Evolutionary conservation across 2,329 filamentous ascomycete species (phyloP).

Genomic region (Apiospora koreana): DNA sequence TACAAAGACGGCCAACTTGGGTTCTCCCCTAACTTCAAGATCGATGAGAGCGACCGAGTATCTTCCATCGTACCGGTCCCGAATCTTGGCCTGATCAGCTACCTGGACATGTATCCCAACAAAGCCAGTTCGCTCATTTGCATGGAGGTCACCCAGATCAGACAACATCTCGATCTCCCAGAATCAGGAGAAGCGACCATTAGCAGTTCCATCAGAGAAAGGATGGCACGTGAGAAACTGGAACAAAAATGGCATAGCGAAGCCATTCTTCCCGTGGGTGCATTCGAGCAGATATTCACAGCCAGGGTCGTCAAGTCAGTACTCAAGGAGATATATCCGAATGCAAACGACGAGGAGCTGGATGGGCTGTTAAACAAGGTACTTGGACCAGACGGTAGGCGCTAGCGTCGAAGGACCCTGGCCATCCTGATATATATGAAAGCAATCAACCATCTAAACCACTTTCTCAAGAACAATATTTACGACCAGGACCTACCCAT

Average conservation of each 20-base stretch:
- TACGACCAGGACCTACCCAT: neutral
- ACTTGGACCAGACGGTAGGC: neutral
- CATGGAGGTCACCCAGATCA: neutral
- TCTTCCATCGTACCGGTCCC: neutral
- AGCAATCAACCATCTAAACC: neutral
- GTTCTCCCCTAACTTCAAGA: neutral
- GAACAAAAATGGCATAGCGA: neutral
- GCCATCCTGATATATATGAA: neutral
- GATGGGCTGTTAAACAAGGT: neutral
- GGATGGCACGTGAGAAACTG: neutral
- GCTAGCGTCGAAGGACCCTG: neutral
- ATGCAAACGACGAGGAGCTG: neutral
- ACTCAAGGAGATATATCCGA: neutral
- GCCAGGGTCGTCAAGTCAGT: neutral
- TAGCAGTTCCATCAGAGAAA: neutral
- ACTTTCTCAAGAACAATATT: neutral
- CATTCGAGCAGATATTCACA: neutral
- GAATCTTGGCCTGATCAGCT: neutral
- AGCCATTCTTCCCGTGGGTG: neutral
- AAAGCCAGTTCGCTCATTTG: neutral
- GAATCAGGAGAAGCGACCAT: neutral
- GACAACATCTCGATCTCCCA: neutral
- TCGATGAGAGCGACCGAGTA: neutral
- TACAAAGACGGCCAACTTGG: no score
- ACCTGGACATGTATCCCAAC: neutral